Base-by-base conservation (phyloP, 2,329 filamentous ascomycete species). In the Apiospora sp. region DNA sequence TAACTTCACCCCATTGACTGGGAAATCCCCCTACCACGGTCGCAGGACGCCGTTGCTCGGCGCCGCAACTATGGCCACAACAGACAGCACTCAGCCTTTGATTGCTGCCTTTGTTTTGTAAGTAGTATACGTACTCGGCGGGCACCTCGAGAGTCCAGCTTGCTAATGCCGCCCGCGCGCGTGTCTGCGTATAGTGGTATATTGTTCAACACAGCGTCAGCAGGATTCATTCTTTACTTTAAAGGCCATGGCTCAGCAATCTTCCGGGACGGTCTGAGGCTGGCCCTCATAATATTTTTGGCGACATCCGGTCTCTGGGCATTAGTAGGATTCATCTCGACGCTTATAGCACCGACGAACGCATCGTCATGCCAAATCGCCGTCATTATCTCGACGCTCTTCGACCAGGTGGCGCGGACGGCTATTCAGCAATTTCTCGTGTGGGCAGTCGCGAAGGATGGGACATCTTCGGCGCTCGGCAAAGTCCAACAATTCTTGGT, bases 261-360 rank as follows among this genome's bases (percentile, higher is more conserved):
- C 73, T 84, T 88, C 78, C 85, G 86, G 81, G 87, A 90, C 82
- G 87, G 87, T 83, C 85, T 86, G 88, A 90, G 89, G 88, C 89
- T 91, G 88, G 88, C 86, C 88, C 88, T 91, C 87, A 82, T 86
- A 78, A 80, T 83, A 75, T 90, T 90, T 79, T 84, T 90, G 77
- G 74, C 84, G 37, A 83, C 85, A 72, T 83, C 87, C 43, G 84
- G 85, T 75, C 82, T 88, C 68, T 91, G 89, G 89, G 87, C 88
- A 67, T 80, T 87, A 54, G 79, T 84, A 74, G 85, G 85, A 72
- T 90, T 91, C 74, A 80, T 87, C 71, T 81, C 87, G 41, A 86
- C 86, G 34, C 78, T 88, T 71, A 82, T 89, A 79, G 81, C 86
- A 74, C 78, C 83, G 46, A 79, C 79, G 44, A 84, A 85, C 44